These are phyloP conservation scores for Sphagnum fallax DNA, from an alignment of 228 moss, liverwort and hornwort genomes.

Conservation along the genomic window DNA sequence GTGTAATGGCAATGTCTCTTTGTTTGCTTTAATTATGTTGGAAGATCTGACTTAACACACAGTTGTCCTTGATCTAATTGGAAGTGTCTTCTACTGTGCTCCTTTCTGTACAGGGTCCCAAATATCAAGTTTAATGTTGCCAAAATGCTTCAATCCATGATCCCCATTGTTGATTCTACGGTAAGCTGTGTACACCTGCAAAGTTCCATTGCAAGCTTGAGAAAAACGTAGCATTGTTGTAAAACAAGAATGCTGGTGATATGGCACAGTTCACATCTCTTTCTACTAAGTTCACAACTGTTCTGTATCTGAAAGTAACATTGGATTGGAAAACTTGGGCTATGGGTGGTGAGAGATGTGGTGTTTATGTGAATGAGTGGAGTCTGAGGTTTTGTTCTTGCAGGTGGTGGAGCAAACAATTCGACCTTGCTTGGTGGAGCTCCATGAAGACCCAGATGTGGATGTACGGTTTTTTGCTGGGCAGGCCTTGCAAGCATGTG, in stretches of 20 bases:
- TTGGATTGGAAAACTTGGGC: background rate
- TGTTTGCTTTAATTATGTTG: background rate
- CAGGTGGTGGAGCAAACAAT: constrained; percentile 53
- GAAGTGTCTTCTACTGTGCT: constrained; percentile 4
- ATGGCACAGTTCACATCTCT: background rate
- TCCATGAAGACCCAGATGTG: constrained; percentile 56
- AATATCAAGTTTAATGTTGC: constrained; percentile 99
- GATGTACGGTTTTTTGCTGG: constrained; percentile 55
- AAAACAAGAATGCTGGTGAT: background rate
- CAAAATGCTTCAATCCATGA: constrained; percentile 98
- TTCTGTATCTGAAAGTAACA: too few relatives aligned
- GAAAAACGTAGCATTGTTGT: background rate
- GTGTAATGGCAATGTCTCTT: background rate
- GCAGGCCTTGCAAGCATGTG: constrained; percentile 55
- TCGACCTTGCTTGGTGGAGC: constrained; percentile 43
- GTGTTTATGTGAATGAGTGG: too few relatives aligned
- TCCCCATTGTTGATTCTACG: constrained; percentile 84
- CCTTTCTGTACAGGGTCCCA: constrained; percentile 61
- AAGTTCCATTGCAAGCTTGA: background rate
- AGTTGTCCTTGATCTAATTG: background rate
- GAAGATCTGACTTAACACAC: background rate
- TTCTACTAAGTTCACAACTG: too few relatives aligned
- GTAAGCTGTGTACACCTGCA: constrained; percentile 21
- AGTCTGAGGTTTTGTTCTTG: background rate
- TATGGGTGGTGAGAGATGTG: background rate